Percentiles rank a stretch among this genome's conserved stretches.
Evolutionary conservation across 2,329 filamentous ascomycete species (phyloP).

Genomic region (Colletotrichum sp.): DNA sequence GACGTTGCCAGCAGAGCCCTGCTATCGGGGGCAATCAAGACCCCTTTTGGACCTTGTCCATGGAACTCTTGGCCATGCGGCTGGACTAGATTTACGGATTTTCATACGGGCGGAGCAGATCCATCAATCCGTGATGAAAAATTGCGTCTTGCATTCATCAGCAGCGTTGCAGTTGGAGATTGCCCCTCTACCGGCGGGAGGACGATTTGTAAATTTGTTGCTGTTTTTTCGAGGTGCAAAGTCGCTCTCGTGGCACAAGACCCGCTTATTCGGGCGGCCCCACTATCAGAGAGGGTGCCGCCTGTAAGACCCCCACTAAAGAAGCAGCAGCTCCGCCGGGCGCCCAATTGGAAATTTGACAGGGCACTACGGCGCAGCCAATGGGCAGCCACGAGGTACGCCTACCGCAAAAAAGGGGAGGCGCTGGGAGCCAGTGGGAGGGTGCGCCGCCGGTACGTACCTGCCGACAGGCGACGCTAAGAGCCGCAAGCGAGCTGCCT

Average conservation of each 20-base stretch:
- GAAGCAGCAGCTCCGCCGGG: neutral
- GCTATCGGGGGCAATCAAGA: constrained; percentile 1
- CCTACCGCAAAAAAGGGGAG: neutral
- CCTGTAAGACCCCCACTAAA: neutral
- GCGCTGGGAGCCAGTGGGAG: neutral
- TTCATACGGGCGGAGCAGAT: constrained; percentile 1
- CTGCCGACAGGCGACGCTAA: neutral
- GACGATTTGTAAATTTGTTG: neutral
- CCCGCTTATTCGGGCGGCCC: neutral
- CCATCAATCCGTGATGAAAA: neutral
- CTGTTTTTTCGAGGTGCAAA: neutral
- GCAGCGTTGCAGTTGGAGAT: neutral
- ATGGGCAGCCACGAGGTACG: neutral
- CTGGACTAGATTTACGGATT: constrained; percentile 13
- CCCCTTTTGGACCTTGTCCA: neutral
- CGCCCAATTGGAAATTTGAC: constrained; percentile 4
- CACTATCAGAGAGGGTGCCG: neutral
- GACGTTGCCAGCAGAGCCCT: neutral
- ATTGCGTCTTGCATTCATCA: neutral
- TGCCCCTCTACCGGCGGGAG: neutral
- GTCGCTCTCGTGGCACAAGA: neutral
- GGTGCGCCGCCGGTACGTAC: neutral
- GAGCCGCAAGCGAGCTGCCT: constrained; percentile 16
- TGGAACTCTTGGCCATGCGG: neutral
- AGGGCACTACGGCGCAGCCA: neutral